Conservation (phyloP, 495 filamentous ascomycete genomes). For the Elaphomyces granulatus region DNA sequence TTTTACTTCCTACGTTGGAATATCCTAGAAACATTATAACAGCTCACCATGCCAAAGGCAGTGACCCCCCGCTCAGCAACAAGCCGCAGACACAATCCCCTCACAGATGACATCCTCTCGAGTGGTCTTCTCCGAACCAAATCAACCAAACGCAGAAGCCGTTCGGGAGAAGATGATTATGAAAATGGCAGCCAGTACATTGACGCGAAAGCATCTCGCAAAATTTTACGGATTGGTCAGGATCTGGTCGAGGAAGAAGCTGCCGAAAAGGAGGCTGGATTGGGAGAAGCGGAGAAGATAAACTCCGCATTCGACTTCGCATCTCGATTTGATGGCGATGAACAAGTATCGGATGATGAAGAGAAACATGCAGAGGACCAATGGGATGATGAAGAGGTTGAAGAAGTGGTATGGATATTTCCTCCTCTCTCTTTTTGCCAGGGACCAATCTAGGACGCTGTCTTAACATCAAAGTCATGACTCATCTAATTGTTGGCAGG, state of each 20-base stretch:
- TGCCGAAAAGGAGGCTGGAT: conserved; percentile 28
- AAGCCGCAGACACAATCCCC: conserved; percentile 48
- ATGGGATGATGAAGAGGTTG: conserved; percentile 53
- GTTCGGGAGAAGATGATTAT: conserved; percentile 38
- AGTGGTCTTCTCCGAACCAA: conserved; percentile 44
- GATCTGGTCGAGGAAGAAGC: conserved; percentile 67
- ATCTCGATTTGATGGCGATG: conserved; percentile 39
- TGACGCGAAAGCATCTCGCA: conserved; percentile 72
- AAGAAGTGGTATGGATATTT: conserved; percentile 43
- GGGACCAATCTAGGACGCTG: no score
- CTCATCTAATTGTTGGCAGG: conserved; percentile 24
- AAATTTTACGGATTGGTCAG: conserved; percentile 76
- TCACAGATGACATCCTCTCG: conserved; percentile 56
- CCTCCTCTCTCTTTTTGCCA: no score
- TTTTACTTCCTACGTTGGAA: no score
- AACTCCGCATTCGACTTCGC: conserved; percentile 55
- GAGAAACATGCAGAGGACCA: conserved; percentile 39
- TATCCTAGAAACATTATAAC: no score
- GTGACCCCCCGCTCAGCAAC: conserved; percentile 26
- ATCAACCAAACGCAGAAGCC: conserved; percentile 27
- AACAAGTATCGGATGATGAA: conserved; percentile 41
- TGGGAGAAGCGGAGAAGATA: conserved; percentile 14
- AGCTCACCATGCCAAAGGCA: conserved; percentile 31
- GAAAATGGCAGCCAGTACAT: conserved; percentile 55
- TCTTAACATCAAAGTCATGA: conserved; percentile 4